Percentiles rank a stretch among this genome's conserved stretches.
phyloP scores from a whole-genome alignment of 2,329 filamentous ascomycete species.

The Neospermospora avenae region DNA sequence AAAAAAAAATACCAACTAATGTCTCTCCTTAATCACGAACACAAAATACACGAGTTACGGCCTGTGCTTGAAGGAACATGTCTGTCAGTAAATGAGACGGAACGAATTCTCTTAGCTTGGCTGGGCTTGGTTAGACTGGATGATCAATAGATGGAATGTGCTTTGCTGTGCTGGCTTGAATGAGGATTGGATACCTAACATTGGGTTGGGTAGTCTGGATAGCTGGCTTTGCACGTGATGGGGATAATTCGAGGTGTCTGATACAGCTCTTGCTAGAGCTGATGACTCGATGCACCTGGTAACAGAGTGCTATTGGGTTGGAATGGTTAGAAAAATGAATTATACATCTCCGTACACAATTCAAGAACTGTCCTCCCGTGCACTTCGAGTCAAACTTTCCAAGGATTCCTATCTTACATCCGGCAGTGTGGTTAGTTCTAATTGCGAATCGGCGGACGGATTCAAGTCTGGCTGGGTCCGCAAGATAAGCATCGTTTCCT shows the following conservation, averaged over 20 bases:
- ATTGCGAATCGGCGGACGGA: no score
- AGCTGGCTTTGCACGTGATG: background rate
- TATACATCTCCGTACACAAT: background rate
- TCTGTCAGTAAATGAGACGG: conserved; percentile 3
- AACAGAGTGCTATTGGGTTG: background rate
- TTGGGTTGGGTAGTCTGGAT: background rate
- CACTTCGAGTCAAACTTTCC: no score
- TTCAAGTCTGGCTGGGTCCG: no score
- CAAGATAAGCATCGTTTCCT: no score
- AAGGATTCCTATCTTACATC: no score
- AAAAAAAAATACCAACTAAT: conserved; percentile 30
- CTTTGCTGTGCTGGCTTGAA: background rate
- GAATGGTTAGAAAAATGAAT: background rate
- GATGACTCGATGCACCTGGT: background rate
- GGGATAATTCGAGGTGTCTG: background rate
- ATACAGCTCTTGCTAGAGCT: background rate
- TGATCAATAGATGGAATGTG: background rate
- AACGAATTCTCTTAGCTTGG: background rate
- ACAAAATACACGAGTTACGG: conserved; percentile 7
- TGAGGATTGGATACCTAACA: background rate
- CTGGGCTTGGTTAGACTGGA: background rate
- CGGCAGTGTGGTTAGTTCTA: no score
- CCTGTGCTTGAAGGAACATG: background rate
- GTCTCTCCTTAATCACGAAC: conserved; percentile 27
- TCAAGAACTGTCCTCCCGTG: no score